Evolutionary conservation across 2,329 filamentous ascomycete species (phyloP), one percentile per base, ranked within the genome.

Genomic region (Fusarium buxicola): DNA sequence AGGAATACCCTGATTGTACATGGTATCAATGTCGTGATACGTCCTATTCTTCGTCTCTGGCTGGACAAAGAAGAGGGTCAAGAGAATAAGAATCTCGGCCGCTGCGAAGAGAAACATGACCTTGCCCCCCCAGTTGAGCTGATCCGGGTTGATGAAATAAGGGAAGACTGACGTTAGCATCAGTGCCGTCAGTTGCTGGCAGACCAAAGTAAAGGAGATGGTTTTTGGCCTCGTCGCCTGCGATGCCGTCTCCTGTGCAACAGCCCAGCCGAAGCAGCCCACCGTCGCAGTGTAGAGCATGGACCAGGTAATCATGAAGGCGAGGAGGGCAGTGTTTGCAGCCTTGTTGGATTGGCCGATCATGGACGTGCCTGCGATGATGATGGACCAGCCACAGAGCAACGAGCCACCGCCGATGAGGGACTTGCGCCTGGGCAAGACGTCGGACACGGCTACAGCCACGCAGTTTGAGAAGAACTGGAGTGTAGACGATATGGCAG

Each of bases 1-100:
- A 7, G 68, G 69, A 5, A 72, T 55, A 8, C 60, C 56, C 15
- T 69, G 45, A 1, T 68, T 63, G 43, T 73, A 73, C 36, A 73
- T 28, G 18, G 58, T 61, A 16, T 77, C 74, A 16, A 76, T 75
- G 5, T 77, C 75, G 8, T 71, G 63, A 12, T 76, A 74, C 2
- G 72, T 76, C 18, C 75, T 68, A 64, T 77, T 76, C 72, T 77
- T 77, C 1, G 75, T 77, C 69, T 76, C 75, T 5, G 75, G 74
- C 57, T 77, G 75, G 54, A 76, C 69, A 62, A 74, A 74, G 27
- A 71, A 76, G 3, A 76, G 56, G 1, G 43, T 56, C 1, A 49
- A 59, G 7, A 77, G 67, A 16, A 77, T 75, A 24, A 76, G 66
- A 1, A 75, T 49, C 60, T 77, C 75, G 1, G 74, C 74, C 1